Evolutionary conservation across 495 filamentous ascomycete species (phyloP).

Genomic region (Hypoxylon lenormandii): DNA sequence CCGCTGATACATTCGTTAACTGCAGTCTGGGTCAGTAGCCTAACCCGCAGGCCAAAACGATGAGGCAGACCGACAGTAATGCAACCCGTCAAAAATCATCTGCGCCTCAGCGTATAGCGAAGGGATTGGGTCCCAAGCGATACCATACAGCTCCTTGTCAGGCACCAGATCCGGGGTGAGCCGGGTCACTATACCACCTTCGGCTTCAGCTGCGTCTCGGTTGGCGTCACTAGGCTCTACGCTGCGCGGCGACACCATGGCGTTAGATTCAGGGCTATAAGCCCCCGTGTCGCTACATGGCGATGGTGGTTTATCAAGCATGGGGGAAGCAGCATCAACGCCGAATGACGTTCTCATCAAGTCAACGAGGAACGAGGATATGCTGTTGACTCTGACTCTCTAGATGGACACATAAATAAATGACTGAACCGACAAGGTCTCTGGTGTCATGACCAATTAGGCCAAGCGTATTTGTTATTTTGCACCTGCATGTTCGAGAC

Average conservation of each 20-base stretch:
- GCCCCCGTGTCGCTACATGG: conserved; percentile 7
- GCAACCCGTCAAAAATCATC: not conserved
- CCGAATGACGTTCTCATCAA: not conserved
- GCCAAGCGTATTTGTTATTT: not conserved
- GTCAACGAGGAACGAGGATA: not conserved
- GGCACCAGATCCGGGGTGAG: conserved; percentile 6
- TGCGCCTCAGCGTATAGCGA: conserved; percentile 1
- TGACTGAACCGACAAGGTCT: too few relatives aligned
- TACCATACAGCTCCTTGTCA: not conserved
- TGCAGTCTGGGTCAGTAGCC: not conserved
- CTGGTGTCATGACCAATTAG: not conserved
- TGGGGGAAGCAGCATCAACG: not conserved
- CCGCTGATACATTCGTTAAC: conserved; percentile 6
- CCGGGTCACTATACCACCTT: conserved; percentile 6
- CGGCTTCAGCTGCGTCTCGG: conserved; percentile 8
- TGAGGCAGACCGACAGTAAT: not conserved
- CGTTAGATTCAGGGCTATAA: conserved; percentile 1
- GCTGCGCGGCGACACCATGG: conserved; percentile 1
- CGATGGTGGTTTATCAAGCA: not conserved
- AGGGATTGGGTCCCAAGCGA: not conserved
- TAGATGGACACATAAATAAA: not conserved
- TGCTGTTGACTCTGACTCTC: conserved; percentile 1
- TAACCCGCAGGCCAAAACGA: not conserved
- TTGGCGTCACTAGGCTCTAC: conserved; percentile 11
- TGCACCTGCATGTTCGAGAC: not conserved